Percentiles rank a stretch among this genome's conserved stretches.
Evolutionary conservation across 176 grass and related monocot species (phyloP).

Genomic region (Phoenix roebelenii): DNA sequence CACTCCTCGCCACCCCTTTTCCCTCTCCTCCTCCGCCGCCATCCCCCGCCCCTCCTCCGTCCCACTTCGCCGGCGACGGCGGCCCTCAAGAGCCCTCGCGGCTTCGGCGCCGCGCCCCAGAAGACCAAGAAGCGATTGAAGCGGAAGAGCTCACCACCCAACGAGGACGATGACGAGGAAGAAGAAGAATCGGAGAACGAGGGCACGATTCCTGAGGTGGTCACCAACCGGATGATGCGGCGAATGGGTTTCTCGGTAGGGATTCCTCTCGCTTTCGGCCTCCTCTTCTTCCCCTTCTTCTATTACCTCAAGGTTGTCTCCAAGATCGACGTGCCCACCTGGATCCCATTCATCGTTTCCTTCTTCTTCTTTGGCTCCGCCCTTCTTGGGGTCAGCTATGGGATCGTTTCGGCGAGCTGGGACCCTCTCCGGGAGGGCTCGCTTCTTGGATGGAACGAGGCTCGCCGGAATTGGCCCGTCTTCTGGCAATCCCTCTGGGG

Average conservation of each 20-base stretch:
- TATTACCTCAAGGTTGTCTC: conserved; percentile 82
- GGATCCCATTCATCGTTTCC: conserved; percentile 38
- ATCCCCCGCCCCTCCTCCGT: conserved; percentile 11
- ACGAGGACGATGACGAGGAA: background rate
- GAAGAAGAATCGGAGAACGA: conserved; percentile 12
- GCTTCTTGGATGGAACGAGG: conserved; percentile 82
- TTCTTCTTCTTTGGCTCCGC: conserved; percentile 44
- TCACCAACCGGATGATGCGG: conserved; percentile 44
- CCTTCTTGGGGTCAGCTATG: conserved; percentile 56
- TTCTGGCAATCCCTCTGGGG: conserved; percentile 80
- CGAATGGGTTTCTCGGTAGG: conserved; percentile 27
- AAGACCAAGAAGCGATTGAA: background rate
- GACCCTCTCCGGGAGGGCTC: conserved; percentile 74
- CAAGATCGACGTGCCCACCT: conserved; percentile 47
- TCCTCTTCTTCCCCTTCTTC: conserved; percentile 82
- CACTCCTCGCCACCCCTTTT: background rate
- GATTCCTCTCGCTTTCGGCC: conserved; percentile 42
- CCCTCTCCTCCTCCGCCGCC: background rate
- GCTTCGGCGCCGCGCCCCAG: conserved; percentile 18
- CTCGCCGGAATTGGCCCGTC: conserved; percentile 83
- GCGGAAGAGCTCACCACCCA: background rate
- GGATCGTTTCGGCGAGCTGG: conserved; percentile 95
- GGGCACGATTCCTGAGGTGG: conserved; percentile 25
- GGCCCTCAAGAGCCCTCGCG: conserved; percentile 14
- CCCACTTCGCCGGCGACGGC: background rate